phyloP scores from a whole-genome alignment of 345 rosid species.

The Bruguiera parviflora region DNA sequence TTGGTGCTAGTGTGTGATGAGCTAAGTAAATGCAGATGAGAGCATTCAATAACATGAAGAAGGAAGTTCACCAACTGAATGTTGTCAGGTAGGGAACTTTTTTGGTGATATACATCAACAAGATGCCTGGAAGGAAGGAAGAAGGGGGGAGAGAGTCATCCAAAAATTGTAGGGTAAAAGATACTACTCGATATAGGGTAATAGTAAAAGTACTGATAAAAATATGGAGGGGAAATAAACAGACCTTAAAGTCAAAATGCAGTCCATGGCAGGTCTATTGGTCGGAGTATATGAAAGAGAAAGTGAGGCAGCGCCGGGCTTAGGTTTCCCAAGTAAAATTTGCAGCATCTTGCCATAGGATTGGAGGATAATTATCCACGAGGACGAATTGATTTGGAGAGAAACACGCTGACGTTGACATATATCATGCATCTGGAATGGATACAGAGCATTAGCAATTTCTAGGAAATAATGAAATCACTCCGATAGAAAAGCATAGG shows the following conservation, averaged over 20 bases:
- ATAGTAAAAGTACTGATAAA: no score
- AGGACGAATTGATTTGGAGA: constrained; percentile 48
- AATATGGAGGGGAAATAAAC: background rate
- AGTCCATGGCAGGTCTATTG: constrained; percentile 48
- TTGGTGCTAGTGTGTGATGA: constrained; percentile 32
- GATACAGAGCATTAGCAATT: background rate
- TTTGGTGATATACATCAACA: constrained; percentile 35
- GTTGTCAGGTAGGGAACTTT: constrained; percentile 42
- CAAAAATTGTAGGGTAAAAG: background rate
- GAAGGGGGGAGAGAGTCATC: background rate
- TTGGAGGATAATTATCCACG: constrained; percentile 52
- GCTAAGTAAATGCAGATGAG: constrained; percentile 36
- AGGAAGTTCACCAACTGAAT: constrained; percentile 63
- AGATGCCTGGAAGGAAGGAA: constrained; percentile 40
- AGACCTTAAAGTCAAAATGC: constrained; percentile 71
- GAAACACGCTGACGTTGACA: constrained; percentile 39
- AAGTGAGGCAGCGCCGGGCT: constrained; percentile 20
- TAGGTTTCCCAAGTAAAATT: constrained; percentile 40
- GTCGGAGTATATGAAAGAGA: constrained; percentile 33
- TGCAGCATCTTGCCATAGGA: constrained; percentile 47
- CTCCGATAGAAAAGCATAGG: background rate
- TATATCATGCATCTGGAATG: constrained; percentile 53
- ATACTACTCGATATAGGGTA: no score
- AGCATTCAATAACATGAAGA: constrained; percentile 41
- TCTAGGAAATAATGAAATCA: background rate